Evolutionary conservation across 768 basidiomycete species (phyloP).

Genomic region (Russula emetica): DNA sequence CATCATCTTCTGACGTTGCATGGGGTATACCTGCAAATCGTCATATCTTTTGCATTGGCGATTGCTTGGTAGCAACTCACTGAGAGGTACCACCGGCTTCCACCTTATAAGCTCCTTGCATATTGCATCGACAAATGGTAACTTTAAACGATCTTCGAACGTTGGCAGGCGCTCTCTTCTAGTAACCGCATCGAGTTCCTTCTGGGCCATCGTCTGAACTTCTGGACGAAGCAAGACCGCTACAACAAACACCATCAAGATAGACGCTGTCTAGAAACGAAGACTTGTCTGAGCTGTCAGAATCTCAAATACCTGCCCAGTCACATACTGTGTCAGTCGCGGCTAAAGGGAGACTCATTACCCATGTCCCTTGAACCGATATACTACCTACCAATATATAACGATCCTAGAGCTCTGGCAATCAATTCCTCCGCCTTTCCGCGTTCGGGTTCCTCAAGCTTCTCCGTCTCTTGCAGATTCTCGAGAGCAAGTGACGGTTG

Average conservation of each 20-base stretch:
- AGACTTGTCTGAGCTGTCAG: neutral
- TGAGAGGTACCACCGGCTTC: slow-evolving; percentile 14
- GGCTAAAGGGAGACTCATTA: neutral
- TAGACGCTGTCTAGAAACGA: neutral
- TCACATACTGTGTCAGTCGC: slow-evolving; percentile 9
- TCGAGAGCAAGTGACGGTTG: slow-evolving; percentile 16
- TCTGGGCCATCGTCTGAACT: neutral
- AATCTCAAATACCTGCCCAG: neutral
- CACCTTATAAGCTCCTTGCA: slow-evolving; percentile 19
- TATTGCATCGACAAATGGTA: neutral
- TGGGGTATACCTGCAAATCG: slow-evolving; percentile 23
- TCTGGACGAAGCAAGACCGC: neutral
- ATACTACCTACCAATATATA: neutral
- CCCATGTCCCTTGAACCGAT: neutral
- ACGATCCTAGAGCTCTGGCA: slow-evolving; percentile 3
- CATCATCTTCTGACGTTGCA: slow-evolving; percentile 16
- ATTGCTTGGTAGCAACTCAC: slow-evolving; percentile 12
- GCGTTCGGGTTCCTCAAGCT: neutral
- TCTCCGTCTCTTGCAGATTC: slow-evolving; percentile 5
- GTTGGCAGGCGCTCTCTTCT: slow-evolving; percentile 3
- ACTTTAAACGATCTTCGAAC: slow-evolving; percentile 2
- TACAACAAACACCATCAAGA: neutral
- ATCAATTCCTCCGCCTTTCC: neutral
- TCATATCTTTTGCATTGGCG: too few species aligned
- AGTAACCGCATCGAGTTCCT: neutral